Percentiles rank a stretch among this genome's conserved stretches.
Conservation (phyloP, 108 stramenopile genomes). For the Cylindrotheca fusiformis region DNA sequence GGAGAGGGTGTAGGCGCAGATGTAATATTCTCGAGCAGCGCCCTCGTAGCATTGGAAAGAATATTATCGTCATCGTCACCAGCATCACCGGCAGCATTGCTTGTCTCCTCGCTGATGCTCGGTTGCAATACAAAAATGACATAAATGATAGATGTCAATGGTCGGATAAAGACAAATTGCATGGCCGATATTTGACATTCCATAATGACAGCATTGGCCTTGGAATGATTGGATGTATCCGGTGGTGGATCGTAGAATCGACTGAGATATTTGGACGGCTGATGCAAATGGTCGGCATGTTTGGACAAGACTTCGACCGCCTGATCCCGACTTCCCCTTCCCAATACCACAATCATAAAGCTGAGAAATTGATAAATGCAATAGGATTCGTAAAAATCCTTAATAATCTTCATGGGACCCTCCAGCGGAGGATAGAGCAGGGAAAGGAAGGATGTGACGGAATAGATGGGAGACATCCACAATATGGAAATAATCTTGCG, state of each 20-base stretch:
- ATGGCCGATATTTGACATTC: conserved; percentile 82
- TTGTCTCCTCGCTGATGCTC: conserved; percentile 1
- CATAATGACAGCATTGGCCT: conserved; percentile 75
- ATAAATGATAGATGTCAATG: conserved; percentile 54
- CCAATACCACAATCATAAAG: conserved; percentile 81
- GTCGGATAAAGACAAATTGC: conserved; percentile 86
- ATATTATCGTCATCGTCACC: conserved; percentile 7
- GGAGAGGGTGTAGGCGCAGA: not conserved
- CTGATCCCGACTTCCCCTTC: conserved; percentile 43
- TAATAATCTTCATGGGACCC: conserved; percentile 64
- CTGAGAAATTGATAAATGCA: conserved; percentile 81
- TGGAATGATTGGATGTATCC: conserved; percentile 54
- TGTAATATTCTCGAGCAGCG: not conserved
- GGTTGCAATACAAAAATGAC: conserved; percentile 36
- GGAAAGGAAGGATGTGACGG: conserved; percentile 64
- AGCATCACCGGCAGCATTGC: conserved; percentile 1
- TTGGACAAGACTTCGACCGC: conserved; percentile 60
- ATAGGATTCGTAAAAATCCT: conserved; percentile 80
- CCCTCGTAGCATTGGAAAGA: not conserved
- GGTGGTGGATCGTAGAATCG: conserved; percentile 61
- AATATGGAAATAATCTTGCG: conserved; percentile 82
- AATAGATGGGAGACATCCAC: conserved; percentile 92
- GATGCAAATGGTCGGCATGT: conserved; percentile 57
- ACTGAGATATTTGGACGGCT: conserved; percentile 46
- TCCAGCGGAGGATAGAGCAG: conserved; percentile 58